Conservation (phyloP, 1,284 basidiomycete species). For the Stygiomarasmius scandens region DNA sequence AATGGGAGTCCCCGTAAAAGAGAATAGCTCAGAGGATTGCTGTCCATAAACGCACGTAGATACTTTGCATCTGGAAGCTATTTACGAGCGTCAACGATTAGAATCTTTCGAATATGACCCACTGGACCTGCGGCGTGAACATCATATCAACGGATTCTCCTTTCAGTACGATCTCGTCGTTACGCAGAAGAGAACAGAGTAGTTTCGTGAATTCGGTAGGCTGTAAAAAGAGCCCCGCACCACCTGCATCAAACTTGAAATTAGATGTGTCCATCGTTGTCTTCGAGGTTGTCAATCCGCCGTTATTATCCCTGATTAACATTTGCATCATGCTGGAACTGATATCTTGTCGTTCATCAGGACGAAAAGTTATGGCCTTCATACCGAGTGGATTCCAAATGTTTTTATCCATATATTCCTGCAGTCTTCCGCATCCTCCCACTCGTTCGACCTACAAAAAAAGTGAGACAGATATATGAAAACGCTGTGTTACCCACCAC, state of each 20-base stretch:
- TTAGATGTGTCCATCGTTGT: not conserved
- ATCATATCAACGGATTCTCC: not conserved
- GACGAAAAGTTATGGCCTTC: not conserved
- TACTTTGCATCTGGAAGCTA: not conserved
- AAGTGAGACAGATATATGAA: no score
- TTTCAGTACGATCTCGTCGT: not conserved
- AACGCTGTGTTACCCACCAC: not conserved
- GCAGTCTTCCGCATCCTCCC: not conserved
- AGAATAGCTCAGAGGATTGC: not conserved
- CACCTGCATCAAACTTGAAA: not conserved
- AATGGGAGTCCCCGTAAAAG: not conserved
- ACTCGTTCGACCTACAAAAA: not conserved
- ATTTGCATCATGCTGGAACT: not conserved
- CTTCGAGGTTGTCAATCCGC: not conserved
- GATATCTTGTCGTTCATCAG: not conserved
- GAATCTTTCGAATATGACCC: no score
- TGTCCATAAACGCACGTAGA: not conserved
- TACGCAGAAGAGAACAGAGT: not conserved
- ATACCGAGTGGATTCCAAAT: not conserved
- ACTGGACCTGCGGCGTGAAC: not conserved
- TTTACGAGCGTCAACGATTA: no score
- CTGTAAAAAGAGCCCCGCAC: not conserved
- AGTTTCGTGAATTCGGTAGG: not conserved
- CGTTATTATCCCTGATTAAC: not conserved
- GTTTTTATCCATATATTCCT: not conserved